Conservation (phyloP, 1,139 yeast genomes). For the Kurtzmaniella quercitrusa region DNA sequence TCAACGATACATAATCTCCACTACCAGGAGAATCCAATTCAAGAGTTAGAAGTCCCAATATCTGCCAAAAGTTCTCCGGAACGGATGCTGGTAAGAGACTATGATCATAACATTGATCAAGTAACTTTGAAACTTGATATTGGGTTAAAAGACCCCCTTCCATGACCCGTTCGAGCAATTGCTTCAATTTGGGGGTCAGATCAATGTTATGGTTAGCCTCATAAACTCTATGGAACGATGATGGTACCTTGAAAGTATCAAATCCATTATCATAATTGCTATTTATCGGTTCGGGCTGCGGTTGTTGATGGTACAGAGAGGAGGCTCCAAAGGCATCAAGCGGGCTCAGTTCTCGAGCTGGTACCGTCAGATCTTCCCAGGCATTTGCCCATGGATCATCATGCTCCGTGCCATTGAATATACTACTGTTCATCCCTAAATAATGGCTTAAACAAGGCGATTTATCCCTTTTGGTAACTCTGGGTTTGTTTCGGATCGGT, state of each 20-base stretch:
- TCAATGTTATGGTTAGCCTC: constrained; percentile 9
- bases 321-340: constrained; percentile 5
- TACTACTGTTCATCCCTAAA: constrained; percentile 16
- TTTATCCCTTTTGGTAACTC: too few relatives aligned
- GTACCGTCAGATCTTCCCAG: constrained; percentile 24
- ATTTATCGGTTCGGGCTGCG: not conserved
- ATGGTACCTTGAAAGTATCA: not conserved
- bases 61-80: constrained; percentile 28
- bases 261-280: not conserved
- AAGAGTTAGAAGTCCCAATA: constrained; percentile 37
- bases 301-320: constrained; percentile 4
- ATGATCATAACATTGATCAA: constrained; percentile 37
- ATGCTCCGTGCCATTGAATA: constrained; percentile 15
- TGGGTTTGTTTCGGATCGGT: too few relatives aligned
- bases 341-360: constrained; percentile 3
- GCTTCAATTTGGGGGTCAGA: constrained; percentile 3
- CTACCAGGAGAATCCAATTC: constrained; percentile 39
- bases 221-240: constrained; percentile 4
- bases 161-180: constrained; percentile 26
- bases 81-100: constrained; percentile 29
- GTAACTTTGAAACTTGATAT: constrained; percentile 29
- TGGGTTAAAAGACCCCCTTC: constrained; percentile 23
- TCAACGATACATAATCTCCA: constrained; percentile 42
- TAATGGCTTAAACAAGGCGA: not conserved
- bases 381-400: constrained; percentile 45